phyloP scores from a whole-genome alignment of 75 land plant genomes.

The Sequoia sempervirens region DNA sequence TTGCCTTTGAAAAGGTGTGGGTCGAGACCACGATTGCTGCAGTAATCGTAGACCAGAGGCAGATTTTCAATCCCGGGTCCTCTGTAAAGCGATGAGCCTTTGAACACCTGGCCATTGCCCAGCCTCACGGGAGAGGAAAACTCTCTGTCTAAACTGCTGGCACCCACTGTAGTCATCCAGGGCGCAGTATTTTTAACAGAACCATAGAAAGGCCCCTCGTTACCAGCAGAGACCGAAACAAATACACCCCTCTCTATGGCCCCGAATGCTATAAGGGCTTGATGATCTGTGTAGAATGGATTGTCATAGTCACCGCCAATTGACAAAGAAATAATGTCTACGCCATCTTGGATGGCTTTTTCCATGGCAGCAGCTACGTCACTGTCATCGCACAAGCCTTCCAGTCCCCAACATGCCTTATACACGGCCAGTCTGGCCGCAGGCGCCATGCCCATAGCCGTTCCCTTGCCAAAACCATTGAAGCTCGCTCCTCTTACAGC shows the following conservation, averaged over 20 bases:
- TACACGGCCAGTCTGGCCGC: constrained; percentile 44
- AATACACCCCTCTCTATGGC: constrained; percentile 13
- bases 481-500: too few relatives aligned
- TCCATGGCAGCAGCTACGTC: constrained; percentile 29
- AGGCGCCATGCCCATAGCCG: constrained; percentile 28
- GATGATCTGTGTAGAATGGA: constrained; percentile 11
- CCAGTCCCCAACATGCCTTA: constrained; percentile 20
- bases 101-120: not conserved
- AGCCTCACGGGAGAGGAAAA: too few relatives aligned
- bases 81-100: constrained; percentile 8
- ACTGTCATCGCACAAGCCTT: not conserved
- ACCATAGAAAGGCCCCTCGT: constrained; percentile 17
- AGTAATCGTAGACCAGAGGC: constrained; percentile 5
- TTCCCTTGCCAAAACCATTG: too few relatives aligned
- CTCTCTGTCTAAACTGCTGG: too few relatives aligned
- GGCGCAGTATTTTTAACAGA: constrained; percentile 12
- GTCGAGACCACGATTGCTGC: too few relatives aligned
- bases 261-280: constrained; percentile 24
- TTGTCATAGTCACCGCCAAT: constrained; percentile 6
- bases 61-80: too few relatives aligned
- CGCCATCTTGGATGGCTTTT: constrained; percentile 14
- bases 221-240: constrained; percentile 38
- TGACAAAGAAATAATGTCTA: constrained; percentile 40
- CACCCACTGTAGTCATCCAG: too few relatives aligned
- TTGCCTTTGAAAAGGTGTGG: too few relatives aligned